Percentiles rank a stretch among this genome's conserved stretches.
Conservation (phyloP, 2,329 filamentous ascomycete genomes). For the Alternaria ethzedia region DNA sequence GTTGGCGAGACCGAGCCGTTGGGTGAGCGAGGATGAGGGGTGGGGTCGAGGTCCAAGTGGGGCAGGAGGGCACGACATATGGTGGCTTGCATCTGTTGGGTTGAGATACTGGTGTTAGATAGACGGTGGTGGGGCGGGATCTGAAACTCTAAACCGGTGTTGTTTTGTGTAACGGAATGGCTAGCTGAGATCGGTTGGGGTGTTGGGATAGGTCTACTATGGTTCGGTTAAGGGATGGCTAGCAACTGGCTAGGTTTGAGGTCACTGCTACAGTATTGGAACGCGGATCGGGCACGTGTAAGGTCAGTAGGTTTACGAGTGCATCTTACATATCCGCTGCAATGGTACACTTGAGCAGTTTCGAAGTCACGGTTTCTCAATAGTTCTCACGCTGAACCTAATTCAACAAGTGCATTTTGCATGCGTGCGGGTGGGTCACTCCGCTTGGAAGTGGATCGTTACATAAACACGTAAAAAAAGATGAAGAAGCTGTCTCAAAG, state of each 20-base stretch:
- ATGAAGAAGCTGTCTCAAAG: conserved; percentile 1
- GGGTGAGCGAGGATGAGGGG: too few relatives aligned
- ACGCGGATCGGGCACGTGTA: background rate
- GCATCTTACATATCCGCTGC: background rate
- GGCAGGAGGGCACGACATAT: background rate
- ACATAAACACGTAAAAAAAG: conserved; percentile 23
- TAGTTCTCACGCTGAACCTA: background rate
- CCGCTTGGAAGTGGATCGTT: conserved; percentile 18
- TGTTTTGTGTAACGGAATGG: background rate
- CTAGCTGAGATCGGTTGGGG: background rate
- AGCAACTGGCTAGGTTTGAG: background rate
- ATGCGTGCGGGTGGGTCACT: conserved; percentile 3
- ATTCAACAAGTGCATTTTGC: conserved; percentile 8
- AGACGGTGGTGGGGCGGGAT: background rate
- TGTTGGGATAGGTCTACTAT: background rate
- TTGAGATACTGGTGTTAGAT: background rate
- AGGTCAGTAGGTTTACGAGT: background rate
- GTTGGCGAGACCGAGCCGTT: background rate
- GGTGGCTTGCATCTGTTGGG: background rate
- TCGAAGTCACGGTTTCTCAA: background rate
- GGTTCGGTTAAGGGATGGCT: background rate
- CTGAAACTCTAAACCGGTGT: background rate
- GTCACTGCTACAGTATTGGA: background rate
- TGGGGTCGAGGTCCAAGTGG: too few relatives aligned
- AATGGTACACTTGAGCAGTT: background rate